Percentiles rank a stretch among this genome's conserved stretches.
These are phyloP conservation scores for Rhizopogon roseolus DNA, from an alignment of 768 basidiomycete species.

Conservation along the genomic window DNA sequence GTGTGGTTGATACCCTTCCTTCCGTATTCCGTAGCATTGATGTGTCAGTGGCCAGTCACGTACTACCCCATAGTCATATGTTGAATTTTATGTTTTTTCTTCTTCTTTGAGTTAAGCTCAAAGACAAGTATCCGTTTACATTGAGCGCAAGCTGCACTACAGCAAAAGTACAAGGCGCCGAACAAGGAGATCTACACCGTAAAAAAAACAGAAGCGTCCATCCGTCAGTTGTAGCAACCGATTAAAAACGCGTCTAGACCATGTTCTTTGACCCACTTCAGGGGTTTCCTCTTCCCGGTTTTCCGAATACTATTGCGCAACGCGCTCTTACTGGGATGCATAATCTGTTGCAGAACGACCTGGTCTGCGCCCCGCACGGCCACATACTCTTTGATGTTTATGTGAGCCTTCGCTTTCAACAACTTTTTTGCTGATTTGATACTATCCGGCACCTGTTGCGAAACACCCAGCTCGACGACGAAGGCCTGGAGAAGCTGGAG, in stretches of 20 bases:
- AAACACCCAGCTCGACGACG: slow-evolving; percentile 72
- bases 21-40: background rate
- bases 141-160: background rate
- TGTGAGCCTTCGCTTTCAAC: slow-evolving; percentile 59
- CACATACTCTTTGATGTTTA: slow-evolving; percentile 74
- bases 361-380: slow-evolving; percentile 60
- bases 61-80: background rate
- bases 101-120: background rate
- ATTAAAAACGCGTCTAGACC: slow-evolving; percentile 65
- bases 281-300: slow-evolving; percentile 40
- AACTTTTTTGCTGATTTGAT: slow-evolving; percentile 64
- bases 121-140: background rate
- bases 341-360: slow-evolving; percentile 50
- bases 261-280: slow-evolving; percentile 58
- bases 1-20: background rate
- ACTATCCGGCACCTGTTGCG: slow-evolving; percentile 47
- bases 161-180: background rate
- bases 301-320: slow-evolving; percentile 56
- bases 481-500: slow-evolving; percentile 68
- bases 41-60: background rate
- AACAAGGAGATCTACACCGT: background rate
- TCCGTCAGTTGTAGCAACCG: slow-evolving; percentile 34
- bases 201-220: background rate
- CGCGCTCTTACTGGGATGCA: slow-evolving; percentile 59
- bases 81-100: background rate